These are phyloP conservation scores for Colletotrichum orchidophilum DNA, from an alignment of 2,329 filamentous ascomycete genomes.

Conservation along the genomic window DNA sequence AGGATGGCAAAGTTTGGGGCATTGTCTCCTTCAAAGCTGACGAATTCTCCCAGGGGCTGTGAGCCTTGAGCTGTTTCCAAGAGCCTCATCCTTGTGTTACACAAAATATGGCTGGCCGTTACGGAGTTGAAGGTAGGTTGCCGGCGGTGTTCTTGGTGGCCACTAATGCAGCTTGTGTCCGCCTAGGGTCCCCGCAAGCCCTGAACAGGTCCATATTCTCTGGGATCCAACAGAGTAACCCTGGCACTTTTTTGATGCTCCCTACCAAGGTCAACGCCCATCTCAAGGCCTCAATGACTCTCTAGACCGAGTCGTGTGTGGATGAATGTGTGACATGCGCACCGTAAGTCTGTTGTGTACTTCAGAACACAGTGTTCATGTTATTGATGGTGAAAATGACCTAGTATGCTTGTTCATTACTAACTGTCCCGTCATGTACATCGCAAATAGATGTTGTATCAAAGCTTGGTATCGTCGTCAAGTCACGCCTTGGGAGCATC, in stretches of 20 bases:
- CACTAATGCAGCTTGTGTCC: background rate
- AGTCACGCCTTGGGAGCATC: slow-evolving; percentile 63
- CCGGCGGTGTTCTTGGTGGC: background rate
- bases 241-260: background rate
- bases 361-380: background rate
- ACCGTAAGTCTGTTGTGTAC: background rate
- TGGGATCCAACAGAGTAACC: background rate
- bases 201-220: background rate
- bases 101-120: background rate
- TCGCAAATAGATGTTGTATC: background rate
- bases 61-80: background rate
- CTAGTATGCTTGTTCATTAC: background rate
- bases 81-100: background rate
- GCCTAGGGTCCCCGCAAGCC: background rate
- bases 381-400: background rate
- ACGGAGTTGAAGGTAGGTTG: background rate
- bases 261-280: background rate
- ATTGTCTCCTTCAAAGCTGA: background rate
- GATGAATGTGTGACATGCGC: background rate
- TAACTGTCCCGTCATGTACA: too few relatives aligned
- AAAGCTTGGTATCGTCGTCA: background rate
- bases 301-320: background rate
- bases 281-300: background rate
- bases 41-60: background rate
- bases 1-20: slow-evolving; percentile 34